Conservation (phyloP, 495 filamentous ascomycete species). For the Hypoxylon fuscum region DNA sequence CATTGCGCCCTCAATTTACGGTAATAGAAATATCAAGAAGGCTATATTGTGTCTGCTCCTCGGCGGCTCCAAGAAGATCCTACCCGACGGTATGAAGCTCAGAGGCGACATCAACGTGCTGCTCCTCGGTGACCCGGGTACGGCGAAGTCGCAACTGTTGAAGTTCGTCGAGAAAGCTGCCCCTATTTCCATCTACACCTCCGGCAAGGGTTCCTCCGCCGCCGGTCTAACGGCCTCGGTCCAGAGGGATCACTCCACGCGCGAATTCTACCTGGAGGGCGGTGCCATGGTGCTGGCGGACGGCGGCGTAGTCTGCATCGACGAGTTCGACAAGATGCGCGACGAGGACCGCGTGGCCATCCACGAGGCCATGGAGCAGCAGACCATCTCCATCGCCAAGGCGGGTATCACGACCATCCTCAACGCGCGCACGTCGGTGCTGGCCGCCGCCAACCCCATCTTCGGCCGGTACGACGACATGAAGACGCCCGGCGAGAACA, state of each 20-base stretch:
- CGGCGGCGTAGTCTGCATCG: slow-evolving; percentile 97
- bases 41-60: slow-evolving; percentile 95
- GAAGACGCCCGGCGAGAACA: slow-evolving; percentile 97
- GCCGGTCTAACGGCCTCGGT: slow-evolving; percentile 98
- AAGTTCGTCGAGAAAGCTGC: slow-evolving; percentile 98
- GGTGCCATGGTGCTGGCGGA: slow-evolving; percentile 99
- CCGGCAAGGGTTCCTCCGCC: slow-evolving; percentile 97
- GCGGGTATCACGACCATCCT: slow-evolving; percentile 99
- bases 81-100: slow-evolving; percentile 98
- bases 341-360: slow-evolving; percentile 99
- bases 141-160: slow-evolving; percentile 95
- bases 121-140: slow-evolving; percentile 96
- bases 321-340: slow-evolving; percentile 99
- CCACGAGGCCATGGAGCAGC: slow-evolving; percentile 99
- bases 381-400: slow-evolving; percentile 99
- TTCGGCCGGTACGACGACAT: slow-evolving; percentile 98
- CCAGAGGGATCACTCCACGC: slow-evolving; percentile 87
- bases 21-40: slow-evolving; percentile 96
- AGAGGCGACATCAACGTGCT: slow-evolving; percentile 99
- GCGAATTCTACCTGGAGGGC: slow-evolving; percentile 98
- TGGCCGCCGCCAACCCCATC: slow-evolving; percentile 96
- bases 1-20: slow-evolving; percentile 98
- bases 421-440: slow-evolving; percentile 92
- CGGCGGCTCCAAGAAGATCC: slow-evolving; percentile 97
- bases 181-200: slow-evolving; percentile 98